Evolutionary conservation across 495 filamentous ascomycete genomes (phyloP).

Genomic region (Xylaria castorea): DNA sequence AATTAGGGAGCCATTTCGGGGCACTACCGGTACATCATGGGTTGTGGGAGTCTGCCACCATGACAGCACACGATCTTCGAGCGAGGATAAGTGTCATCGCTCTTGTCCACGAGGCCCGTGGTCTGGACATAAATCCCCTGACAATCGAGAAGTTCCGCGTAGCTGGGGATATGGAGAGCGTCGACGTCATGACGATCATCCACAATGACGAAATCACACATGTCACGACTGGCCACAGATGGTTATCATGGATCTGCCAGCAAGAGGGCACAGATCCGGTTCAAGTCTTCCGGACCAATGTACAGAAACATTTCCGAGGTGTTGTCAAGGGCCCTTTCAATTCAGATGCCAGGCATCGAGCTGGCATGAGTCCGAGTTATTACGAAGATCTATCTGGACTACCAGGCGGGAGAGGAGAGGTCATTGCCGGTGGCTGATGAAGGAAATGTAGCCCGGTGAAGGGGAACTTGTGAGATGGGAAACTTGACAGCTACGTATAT

Average conservation of each 20-base stretch:
- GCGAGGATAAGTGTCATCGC: slow-evolving; percentile 61
- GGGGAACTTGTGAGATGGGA: too few relatives aligned
- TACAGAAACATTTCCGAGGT: slow-evolving; percentile 56
- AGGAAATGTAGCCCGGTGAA: neutral
- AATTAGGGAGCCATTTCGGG: slow-evolving; percentile 57
- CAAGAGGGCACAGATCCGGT: slow-evolving; percentile 59
- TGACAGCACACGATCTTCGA: slow-evolving; percentile 57
- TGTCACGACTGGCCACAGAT: slow-evolving; percentile 61
- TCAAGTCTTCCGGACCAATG: slow-evolving; percentile 57
- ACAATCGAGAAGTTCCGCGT: slow-evolving; percentile 62
- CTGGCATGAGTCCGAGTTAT: slow-evolving; percentile 58
- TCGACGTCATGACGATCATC: slow-evolving; percentile 54
- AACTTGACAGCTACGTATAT: neutral
- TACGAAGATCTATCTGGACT: slow-evolving; percentile 47
- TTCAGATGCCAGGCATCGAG: slow-evolving; percentile 54
- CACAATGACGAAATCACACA: slow-evolving; percentile 64
- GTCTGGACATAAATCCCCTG: slow-evolving; percentile 60
- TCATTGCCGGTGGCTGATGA: slow-evolving; percentile 39
- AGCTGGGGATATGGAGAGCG: slow-evolving; percentile 53
- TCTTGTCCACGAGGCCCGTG: slow-evolving; percentile 60
- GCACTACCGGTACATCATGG: slow-evolving; percentile 60
- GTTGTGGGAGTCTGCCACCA: slow-evolving; percentile 56
- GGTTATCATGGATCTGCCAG: slow-evolving; percentile 60
- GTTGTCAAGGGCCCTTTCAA: slow-evolving; percentile 58
- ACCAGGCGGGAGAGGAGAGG: slow-evolving; percentile 30